Base-by-base conservation (phyloP, 179 eudicot species). In the Corrigiola litoralis region DNA sequence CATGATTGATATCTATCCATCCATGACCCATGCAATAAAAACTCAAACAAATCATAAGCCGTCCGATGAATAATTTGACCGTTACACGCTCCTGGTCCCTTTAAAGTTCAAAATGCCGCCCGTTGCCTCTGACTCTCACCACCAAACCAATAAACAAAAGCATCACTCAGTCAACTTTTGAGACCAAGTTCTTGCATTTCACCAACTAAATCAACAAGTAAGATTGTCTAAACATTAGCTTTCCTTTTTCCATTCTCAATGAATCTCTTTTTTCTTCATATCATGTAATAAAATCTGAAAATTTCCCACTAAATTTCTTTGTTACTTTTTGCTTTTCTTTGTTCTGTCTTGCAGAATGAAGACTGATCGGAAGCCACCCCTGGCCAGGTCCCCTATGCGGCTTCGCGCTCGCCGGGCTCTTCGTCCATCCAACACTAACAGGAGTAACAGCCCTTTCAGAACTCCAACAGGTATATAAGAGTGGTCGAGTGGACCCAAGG, bases 351-450 rank as follows among this genome's bases (percentile, higher is more conserved):
- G 31, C 47, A 81, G 66, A 50, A 81, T 82, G 86, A 77, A 83
- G 76, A 56, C 87, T 3, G 80, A 72, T 73, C 77, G 88, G 32
- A 90, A 84, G 57, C 97, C 85, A 0, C 95, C 92, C 34, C 83
- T 90, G 0, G 75, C 85, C 11, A 73, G 75, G 72, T 90, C 97
- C 65, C 95, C 97, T 8, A 78, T 81, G 61, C 66, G 72, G 9
- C 76, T 88, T 51, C 88, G 89, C 6, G 67, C 84, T 47, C 94
- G 89, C n/a, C 84, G 85, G 0, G 62, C 58, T 14, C 82, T 87
- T 58, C 83, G 75, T 31, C 77, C 95, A 45, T 64, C 75, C 34
- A 73, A 70, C 42, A 0, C 72, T 0, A n/a, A 68, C 61, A 74
- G 68, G 37, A 0, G 71, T 0, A n/a, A 68, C 61, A 74, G 68